Percentiles rank a stretch among this genome's conserved stretches.
Conservation (phyloP, 1,139 yeast species). For the Geotrichum histeridarum region DNA sequence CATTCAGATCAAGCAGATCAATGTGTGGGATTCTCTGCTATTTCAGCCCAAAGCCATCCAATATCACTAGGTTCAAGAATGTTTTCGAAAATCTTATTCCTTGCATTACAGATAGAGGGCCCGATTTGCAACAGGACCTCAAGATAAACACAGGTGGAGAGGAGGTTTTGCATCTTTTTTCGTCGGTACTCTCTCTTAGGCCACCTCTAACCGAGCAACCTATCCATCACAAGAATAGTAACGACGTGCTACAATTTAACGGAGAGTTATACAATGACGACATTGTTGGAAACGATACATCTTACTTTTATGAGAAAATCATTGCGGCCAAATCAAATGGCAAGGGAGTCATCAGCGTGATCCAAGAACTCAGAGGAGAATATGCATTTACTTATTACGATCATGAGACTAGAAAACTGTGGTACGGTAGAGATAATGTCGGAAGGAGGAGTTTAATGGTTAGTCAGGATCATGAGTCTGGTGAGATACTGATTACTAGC, state of each 20-base stretch:
- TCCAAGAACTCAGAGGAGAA: constrained; percentile 63
- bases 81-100: constrained; percentile 19
- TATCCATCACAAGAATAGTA: constrained; percentile 30
- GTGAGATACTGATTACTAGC: constrained; percentile 36
- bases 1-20: neutral
- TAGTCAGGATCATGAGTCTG: constrained; percentile 25
- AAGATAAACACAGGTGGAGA: neutral
- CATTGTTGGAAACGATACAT: constrained; percentile 51
- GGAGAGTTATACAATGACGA: constrained; percentile 76
- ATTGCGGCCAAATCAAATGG: constrained; percentile 25
- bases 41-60: neutral
- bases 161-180: constrained; percentile 35
- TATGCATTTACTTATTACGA: constrained; percentile 60
- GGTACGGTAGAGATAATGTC: constrained; percentile 77
- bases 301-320: constrained; percentile 36
- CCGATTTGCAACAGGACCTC: constrained; percentile 21
- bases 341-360: constrained; percentile 26
- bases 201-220: constrained; percentile 79
- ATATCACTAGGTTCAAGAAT: neutral
- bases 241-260: constrained; percentile 62
- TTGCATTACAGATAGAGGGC: constrained; percentile 28
- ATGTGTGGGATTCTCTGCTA: constrained; percentile 11
- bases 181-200: constrained; percentile 75
- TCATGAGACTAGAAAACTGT: constrained; percentile 44
- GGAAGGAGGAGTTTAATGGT: constrained; percentile 76